These are phyloP conservation scores for Naganishia randhawae DNA, from an alignment of 768 basidiomycete genomes.

Conservation along the genomic window DNA sequence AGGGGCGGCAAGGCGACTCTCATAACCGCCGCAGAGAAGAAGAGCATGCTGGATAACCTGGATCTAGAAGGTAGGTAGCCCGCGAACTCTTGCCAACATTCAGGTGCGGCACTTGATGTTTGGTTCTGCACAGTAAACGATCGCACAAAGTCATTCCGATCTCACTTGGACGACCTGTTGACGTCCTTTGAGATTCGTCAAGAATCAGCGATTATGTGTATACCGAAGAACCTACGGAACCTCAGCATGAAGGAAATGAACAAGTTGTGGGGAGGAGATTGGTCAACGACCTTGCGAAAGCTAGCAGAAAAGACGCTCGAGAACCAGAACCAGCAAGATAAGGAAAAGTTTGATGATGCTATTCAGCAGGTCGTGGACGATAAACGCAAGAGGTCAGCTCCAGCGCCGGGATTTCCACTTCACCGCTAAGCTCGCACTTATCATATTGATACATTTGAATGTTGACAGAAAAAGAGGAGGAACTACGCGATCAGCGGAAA, in stretches of 20 bases:
- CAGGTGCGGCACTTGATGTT: neutral
- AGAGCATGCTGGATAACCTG: constrained; percentile 47
- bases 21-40: constrained; percentile 36
- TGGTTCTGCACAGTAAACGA: constrained; percentile 37
- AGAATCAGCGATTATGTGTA: constrained; percentile 46
- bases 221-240: constrained; percentile 43
- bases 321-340: constrained; percentile 24
- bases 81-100: neutral
- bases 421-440: neutral
- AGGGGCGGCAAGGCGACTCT: constrained; percentile 10
- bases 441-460: neutral
- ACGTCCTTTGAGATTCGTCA: constrained; percentile 45
- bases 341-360: constrained; percentile 37
- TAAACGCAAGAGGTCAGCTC: constrained; percentile 42
- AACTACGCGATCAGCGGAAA: constrained; percentile 4
- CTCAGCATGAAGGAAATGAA: constrained; percentile 47
- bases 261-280: constrained; percentile 45
- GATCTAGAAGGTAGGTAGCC: constrained; percentile 48
- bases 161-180: constrained; percentile 38
- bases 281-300: constrained; percentile 38
- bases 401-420: neutral
- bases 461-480: neutral
- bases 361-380: constrained; percentile 33
- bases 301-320: constrained; percentile 38
- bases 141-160: constrained; percentile 39